These are phyloP conservation scores for Scolecobasidium constrictum DNA, from an alignment of 2,329 filamentous ascomycete species.

Conservation along the genomic window DNA sequence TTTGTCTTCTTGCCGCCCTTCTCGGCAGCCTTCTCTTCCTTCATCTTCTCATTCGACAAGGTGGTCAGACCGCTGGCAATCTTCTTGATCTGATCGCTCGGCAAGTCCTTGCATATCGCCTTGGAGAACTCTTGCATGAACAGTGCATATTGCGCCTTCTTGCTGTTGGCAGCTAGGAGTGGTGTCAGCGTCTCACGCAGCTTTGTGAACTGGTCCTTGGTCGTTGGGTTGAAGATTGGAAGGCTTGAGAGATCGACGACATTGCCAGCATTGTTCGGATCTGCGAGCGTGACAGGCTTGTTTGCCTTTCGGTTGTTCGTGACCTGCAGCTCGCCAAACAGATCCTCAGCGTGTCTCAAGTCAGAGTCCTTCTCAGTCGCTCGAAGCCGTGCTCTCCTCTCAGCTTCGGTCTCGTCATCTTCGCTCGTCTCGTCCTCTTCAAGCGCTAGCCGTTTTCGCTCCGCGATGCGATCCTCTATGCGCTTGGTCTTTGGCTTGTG, in stretches of 20 bases:
- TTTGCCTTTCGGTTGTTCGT: slow-evolving; percentile 59
- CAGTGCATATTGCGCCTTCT: slow-evolving; percentile 81
- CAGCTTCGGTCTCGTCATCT: slow-evolving; percentile 63
- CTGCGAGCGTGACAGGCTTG: slow-evolving; percentile 56
- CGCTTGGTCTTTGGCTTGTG: slow-evolving; percentile 86
- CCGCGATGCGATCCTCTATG: slow-evolving; percentile 62
- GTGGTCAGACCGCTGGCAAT: slow-evolving; percentile 79
- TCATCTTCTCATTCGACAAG: slow-evolving; percentile 94
- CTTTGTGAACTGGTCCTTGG: slow-evolving; percentile 74
- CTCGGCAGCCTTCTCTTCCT: slow-evolving; percentile 89
- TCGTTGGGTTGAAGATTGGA: slow-evolving; percentile 78
- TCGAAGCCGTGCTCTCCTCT: slow-evolving; percentile 62
- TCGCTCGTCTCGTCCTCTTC: slow-evolving; percentile 47
- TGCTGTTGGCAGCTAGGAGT: slow-evolving; percentile 60
- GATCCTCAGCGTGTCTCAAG: slow-evolving; percentile 78
- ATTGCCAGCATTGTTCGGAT: slow-evolving; percentile 62
- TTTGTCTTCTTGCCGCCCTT: slow-evolving; percentile 96
- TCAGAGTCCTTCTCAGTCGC: slow-evolving; percentile 79
- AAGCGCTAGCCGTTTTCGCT: slow-evolving; percentile 46
- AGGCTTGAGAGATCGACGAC: slow-evolving; percentile 72
- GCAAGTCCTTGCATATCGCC: slow-evolving; percentile 74
- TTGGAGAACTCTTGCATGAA: slow-evolving; percentile 90
- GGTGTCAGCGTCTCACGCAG: slow-evolving; percentile 72
- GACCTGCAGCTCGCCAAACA: slow-evolving; percentile 69
- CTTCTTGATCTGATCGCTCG: slow-evolving; percentile 95